Conservation (phyloP, 2,329 filamentous ascomycete species). For the Cryphonectria radicalis region DNA sequence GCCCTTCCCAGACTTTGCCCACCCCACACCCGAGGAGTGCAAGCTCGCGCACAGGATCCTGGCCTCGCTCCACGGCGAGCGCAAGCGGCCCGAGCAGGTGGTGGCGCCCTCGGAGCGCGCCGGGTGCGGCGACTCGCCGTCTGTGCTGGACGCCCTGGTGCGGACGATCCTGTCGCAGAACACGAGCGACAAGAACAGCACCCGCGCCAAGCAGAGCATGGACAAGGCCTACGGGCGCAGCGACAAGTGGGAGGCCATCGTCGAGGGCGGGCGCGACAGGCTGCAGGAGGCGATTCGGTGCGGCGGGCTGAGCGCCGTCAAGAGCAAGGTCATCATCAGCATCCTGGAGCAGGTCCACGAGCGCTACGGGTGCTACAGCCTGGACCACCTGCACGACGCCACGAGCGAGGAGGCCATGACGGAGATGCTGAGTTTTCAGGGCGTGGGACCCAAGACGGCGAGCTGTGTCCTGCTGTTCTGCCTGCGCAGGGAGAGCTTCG, state of each 20-base stretch:
- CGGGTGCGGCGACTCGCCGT: conserved; percentile 59
- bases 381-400: conserved; percentile 52
- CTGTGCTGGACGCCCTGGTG: conserved; percentile 56
- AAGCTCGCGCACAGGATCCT: conserved; percentile 69
- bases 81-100: conserved; percentile 63
- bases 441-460: conserved; percentile 60
- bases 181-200: conserved; percentile 59
- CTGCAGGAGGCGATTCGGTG: conserved; percentile 66
- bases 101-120: conserved; percentile 66
- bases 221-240: conserved; percentile 48
- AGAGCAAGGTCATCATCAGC: conserved; percentile 72
- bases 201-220: conserved; percentile 60
- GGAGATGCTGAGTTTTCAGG: conserved; percentile 54
- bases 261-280: conserved; percentile 43
- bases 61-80: conserved; percentile 65
- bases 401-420: conserved; percentile 53
- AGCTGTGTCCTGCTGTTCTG: conserved; percentile 58
- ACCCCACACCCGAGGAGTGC: conserved; percentile 71
- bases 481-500: conserved; percentile 51
- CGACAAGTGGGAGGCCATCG: conserved; percentile 49
- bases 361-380: conserved; percentile 47
- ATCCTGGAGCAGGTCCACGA: conserved; percentile 68
- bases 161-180: conserved; percentile 59
- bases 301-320: conserved; percentile 73
- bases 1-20: conserved; percentile 70